These are phyloP conservation scores for Inonotus obliquus DNA, from an alignment of 1,284 basidiomycete species.

Conservation along the genomic window DNA sequence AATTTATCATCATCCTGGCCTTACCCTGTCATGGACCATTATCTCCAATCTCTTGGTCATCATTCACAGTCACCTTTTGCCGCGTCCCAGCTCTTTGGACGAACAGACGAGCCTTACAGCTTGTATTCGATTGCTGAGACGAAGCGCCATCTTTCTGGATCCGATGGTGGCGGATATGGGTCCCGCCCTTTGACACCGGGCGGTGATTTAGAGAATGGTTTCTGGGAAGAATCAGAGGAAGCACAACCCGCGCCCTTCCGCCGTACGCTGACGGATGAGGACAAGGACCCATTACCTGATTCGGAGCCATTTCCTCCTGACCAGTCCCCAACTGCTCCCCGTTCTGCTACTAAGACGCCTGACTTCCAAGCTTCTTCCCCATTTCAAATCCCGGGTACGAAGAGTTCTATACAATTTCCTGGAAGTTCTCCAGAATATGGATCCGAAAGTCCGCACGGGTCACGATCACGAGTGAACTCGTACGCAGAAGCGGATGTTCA, in stretches of 20 bases:
- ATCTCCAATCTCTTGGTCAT: constrained; percentile 42
- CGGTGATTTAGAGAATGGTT: constrained; percentile 36
- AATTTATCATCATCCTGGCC: constrained; percentile 52
- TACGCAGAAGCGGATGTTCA: constrained; percentile 62
- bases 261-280: constrained; percentile 73
- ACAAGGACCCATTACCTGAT: constrained; percentile 49
- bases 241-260: constrained; percentile 75
- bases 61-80: constrained; percentile 83
- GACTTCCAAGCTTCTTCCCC: constrained; percentile 51
- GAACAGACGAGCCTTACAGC: constrained; percentile 69
- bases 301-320: constrained; percentile 39
- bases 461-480: constrained; percentile 60
- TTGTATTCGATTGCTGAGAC: constrained; percentile 77
- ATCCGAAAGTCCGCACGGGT: constrained; percentile 49
- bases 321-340: constrained; percentile 38
- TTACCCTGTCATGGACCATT: constrained; percentile 53
- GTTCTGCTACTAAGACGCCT: constrained; percentile 41
- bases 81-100: constrained; percentile 79
- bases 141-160: constrained; percentile 47
- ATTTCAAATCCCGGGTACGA: constrained; percentile 43
- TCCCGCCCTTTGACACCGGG: constrained; percentile 51
- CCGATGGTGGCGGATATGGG: constrained; percentile 47
- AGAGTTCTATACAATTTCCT: constrained; percentile 77
- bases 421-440: constrained; percentile 66
- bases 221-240: constrained; percentile 48